Percentiles rank a stretch among this genome's conserved stretches.
Conservation (phyloP, 352 stramenopile genomes). For the Phytophthora multivora region DNA sequence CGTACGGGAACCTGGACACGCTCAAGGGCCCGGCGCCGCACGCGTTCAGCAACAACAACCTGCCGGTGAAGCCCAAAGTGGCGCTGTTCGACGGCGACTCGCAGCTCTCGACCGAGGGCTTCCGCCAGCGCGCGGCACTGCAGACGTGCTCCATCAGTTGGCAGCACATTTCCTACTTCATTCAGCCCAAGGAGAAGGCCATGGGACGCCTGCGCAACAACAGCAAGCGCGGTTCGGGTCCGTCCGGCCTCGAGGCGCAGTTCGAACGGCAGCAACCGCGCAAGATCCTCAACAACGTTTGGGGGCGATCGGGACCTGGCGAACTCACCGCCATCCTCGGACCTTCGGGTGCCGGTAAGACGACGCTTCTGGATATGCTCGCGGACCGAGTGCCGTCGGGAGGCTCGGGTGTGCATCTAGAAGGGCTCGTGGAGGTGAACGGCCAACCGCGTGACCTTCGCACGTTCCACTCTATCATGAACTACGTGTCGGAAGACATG, state of each 20-base stretch:
- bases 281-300: conserved; percentile 74
- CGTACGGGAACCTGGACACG: conserved; percentile 33
- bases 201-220: conserved; percentile 19
- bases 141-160: conserved; percentile 68
- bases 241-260: conserved; percentile 33
- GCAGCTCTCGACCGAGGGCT: conserved; percentile 37
- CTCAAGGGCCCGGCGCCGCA: conserved; percentile 27
- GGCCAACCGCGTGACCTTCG: conserved; percentile 45
- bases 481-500: conserved; percentile 76
- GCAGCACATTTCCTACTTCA: conserved; percentile 67
- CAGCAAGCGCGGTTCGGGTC: conserved; percentile 33
- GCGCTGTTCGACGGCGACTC: conserved; percentile 39
- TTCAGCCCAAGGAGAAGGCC: conserved; percentile 39
- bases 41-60: conserved; percentile 32
- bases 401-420: conserved; percentile 37
- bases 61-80: conserved; percentile 36
- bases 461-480: conserved; percentile 63
- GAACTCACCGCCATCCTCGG: conserved; percentile 78
- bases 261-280: conserved; percentile 40
- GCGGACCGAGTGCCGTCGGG: conserved; percentile 52
- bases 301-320: conserved; percentile 59
- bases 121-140: conserved; percentile 32
- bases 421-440: conserved; percentile 68
- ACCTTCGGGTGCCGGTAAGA: conserved; percentile 70
- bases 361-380: conserved; percentile 71